Conservation (phyloP, 352 stramenopile genomes). For the Phytophthora meadii region DNA sequence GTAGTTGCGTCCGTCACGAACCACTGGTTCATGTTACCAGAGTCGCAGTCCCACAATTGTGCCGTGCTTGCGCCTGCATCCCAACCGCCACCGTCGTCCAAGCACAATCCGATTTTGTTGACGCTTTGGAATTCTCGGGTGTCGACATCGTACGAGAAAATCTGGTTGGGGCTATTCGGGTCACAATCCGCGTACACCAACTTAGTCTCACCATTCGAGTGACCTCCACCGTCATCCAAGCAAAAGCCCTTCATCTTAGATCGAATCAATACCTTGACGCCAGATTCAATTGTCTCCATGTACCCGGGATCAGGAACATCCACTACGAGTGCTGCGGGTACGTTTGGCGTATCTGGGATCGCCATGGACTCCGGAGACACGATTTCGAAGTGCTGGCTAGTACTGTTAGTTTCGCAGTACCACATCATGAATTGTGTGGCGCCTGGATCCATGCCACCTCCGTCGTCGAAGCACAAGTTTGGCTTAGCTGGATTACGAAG, state of each 20-base stretch:
- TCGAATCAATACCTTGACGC: constrained; percentile 22
- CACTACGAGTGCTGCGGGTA: background rate
- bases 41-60: constrained; percentile 30
- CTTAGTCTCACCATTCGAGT: constrained; percentile 25
- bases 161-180: constrained; percentile 31
- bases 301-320: background rate
- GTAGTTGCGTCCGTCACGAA: constrained; percentile 29
- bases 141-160: constrained; percentile 35
- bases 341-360: background rate
- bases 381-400: constrained; percentile 35
- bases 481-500: constrained; percentile 36
- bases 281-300: constrained; percentile 10
- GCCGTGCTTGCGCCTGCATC: background rate
- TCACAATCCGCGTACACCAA: constrained; percentile 36
- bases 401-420: constrained; percentile 21
- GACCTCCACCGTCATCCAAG: constrained; percentile 40
- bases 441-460: constrained; percentile 14
- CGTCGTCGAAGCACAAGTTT: constrained; percentile 43
- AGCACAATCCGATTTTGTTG: constrained; percentile 30
- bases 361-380: constrained; percentile 11
- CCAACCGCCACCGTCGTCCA: constrained; percentile 36
- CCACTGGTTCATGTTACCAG: constrained; percentile 33
- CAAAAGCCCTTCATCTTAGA: constrained; percentile 27
- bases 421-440: constrained; percentile 12
- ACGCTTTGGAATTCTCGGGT: constrained; percentile 32